Evolutionary conservation across 306 rosid genomes (phyloP).

Genomic region (Pterocarpus santalinus): DNA sequence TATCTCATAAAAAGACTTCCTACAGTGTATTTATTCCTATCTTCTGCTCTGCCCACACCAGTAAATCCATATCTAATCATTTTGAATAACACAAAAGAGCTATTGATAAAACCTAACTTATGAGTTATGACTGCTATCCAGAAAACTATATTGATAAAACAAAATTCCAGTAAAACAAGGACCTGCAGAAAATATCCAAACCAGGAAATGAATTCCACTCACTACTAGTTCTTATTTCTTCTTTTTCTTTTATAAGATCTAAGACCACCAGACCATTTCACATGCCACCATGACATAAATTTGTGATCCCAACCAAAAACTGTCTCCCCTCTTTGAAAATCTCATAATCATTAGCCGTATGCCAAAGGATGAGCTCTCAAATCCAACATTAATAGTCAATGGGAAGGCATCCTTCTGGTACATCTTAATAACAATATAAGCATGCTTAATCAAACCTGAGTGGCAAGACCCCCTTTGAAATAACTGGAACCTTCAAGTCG

Average conservation of each 20-base stretch:
- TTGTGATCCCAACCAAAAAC: not conserved
- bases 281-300: not conserved
- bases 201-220: no score
- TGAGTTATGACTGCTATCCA: not conserved
- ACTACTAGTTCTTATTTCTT: no score
- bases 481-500: slow-evolving; percentile 41
- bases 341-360: slow-evolving; percentile 8
- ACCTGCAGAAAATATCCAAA: no score
- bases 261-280: not conserved
- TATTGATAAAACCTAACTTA: not conserved
- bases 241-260: not conserved
- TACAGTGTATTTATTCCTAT: not conserved
- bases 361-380: slow-evolving; percentile 17
- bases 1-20: not conserved
- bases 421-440: slow-evolving; percentile 28
- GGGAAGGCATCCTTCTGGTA: slow-evolving; percentile 36
- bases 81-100: not conserved
- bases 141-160: not conserved
- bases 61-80: not conserved
- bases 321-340: not conserved
- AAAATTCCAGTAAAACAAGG: no score
- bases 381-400: slow-evolving; percentile 14
- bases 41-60: not conserved
- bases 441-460: slow-evolving; percentile 19
- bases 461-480: slow-evolving; percentile 31